Evolutionary conservation across 352 stramenopile genomes (phyloP).

Genomic region (Globisporangium carolinianum): DNA sequence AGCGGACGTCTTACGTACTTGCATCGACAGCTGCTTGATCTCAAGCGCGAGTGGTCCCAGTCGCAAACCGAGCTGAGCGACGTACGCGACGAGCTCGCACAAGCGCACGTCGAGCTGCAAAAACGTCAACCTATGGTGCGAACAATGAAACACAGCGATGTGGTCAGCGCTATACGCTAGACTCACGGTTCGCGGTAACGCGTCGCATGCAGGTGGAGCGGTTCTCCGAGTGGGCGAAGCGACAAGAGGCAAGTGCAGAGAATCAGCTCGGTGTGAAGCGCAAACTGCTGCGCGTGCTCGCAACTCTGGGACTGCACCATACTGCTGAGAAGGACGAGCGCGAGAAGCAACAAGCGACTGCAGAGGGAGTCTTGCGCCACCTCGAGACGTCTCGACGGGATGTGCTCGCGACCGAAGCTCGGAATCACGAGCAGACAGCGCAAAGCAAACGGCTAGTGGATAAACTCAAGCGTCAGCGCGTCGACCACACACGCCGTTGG

Average conservation of each 20-base stretch:
- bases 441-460: background rate
- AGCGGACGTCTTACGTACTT: background rate
- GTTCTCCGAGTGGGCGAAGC: background rate
- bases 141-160: background rate
- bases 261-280: background rate
- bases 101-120: background rate
- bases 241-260: background rate
- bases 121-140: constrained; percentile 2
- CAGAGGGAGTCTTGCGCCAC: background rate
- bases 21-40: background rate
- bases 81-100: background rate
- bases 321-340: background rate
- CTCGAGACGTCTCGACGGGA: background rate
- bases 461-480: background rate
- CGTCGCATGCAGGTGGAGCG: background rate
- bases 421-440: background rate
- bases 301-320: background rate
- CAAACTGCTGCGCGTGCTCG: background rate
- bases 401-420: background rate
- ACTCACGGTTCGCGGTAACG: too few relatives aligned
- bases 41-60: background rate
- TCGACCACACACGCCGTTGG: background rate
- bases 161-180: too few relatives aligned
- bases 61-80: background rate
- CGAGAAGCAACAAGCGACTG: background rate